phyloP scores from a whole-genome alignment of 768 basidiomycete species.

The Termitomyces sp. region DNA sequence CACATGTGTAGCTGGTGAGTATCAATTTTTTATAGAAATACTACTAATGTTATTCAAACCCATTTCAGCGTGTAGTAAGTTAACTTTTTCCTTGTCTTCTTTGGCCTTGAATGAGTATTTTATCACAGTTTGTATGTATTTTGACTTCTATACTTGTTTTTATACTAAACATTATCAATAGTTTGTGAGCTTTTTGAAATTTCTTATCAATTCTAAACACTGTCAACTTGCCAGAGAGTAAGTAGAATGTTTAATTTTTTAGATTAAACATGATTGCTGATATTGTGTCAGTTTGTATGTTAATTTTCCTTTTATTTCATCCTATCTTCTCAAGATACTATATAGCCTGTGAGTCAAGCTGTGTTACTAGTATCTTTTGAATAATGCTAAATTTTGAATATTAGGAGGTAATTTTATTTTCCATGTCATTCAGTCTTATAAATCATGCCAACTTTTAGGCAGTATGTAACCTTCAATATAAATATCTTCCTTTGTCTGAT shows the following conservation, averaged over 20 bases:
- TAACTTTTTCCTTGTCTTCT: neutral
- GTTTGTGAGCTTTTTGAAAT: neutral
- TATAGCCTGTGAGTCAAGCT: neutral
- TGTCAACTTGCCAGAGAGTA: neutral
- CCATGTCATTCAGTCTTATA: neutral
- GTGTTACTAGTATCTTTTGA: neutral
- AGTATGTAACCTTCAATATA: neutral
- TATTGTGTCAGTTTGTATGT: too few species aligned
- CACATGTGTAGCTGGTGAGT: neutral
- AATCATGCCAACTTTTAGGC: too few species aligned
- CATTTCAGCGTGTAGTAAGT: neutral
- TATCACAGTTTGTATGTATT: neutral
- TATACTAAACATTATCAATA: neutral
- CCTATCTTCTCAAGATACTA: too few species aligned
- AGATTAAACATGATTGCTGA: too few species aligned
- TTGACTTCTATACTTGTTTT: neutral
- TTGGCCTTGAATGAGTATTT: neutral
- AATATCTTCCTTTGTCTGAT: too few species aligned
- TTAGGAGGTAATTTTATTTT: neutral
- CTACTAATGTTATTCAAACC: neutral
- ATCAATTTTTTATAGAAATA: neutral
- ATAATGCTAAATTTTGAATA: neutral
- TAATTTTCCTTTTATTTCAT: too few species aligned
- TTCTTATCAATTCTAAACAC: neutral
- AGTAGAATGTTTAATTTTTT: neutral